Percentiles rank a stretch among this genome's conserved stretches.
Conservation (phyloP, 768 basidiomycete genomes). For the Kwoniella bestiolae region DNA sequence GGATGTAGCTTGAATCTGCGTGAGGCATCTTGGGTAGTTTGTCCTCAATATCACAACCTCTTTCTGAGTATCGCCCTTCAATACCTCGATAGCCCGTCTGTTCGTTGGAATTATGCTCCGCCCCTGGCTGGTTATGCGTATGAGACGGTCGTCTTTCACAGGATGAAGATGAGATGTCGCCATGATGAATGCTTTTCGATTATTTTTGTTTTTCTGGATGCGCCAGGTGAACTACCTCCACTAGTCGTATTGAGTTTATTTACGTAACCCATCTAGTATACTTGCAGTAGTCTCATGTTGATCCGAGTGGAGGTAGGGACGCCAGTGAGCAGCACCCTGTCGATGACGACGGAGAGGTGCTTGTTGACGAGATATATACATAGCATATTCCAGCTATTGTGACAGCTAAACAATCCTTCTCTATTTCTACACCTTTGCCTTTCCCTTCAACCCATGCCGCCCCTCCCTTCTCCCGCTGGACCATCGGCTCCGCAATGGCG, state of each 20-base stretch:
- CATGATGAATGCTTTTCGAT: background rate
- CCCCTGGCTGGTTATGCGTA: too few relatives aligned
- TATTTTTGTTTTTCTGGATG: slow-evolving; percentile 5
- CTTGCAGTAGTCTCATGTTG: background rate
- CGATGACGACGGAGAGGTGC: slow-evolving; percentile 73
- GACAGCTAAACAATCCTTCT: background rate
- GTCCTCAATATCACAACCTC: background rate
- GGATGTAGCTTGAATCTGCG: slow-evolving; percentile 77
- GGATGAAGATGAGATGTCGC: background rate
- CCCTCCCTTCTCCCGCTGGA: slow-evolving; percentile 9
- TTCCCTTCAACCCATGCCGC: slow-evolving; percentile 8
- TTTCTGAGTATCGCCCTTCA: too few relatives aligned
- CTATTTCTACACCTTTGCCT: background rate
- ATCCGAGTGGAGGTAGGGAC: background rate
- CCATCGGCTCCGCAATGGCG: slow-evolving; percentile 68
- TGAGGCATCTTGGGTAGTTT: slow-evolving; percentile 68
- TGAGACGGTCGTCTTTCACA: background rate
- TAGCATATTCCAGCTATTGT: background rate
- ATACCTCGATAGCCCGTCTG: too few relatives aligned
- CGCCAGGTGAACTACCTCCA: slow-evolving; percentile 19
- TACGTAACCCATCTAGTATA: background rate
- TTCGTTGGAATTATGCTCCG: too few relatives aligned
- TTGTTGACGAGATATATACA: slow-evolving; percentile 26
- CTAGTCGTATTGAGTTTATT: background rate
- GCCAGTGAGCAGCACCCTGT: slow-evolving; percentile 74